phyloP scores from a whole-genome alignment of 345 rosid genomes.

The Excoecaria cochinchinensis region DNA sequence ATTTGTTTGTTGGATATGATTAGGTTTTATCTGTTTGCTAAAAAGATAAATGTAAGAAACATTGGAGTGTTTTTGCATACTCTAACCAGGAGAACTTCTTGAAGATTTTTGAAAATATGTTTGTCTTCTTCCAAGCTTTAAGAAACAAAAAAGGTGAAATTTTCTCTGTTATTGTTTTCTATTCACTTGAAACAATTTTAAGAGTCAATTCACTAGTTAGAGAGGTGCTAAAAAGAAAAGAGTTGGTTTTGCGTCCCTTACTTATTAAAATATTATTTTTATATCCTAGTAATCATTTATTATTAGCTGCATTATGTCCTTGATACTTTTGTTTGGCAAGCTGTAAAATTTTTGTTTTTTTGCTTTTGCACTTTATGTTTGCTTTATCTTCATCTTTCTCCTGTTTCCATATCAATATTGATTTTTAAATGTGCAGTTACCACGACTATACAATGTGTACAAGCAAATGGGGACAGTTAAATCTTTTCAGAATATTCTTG shows the following conservation, averaged over 20 bases:
- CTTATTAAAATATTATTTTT: neutral
- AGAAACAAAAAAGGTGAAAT: no score
- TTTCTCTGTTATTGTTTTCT: no score
- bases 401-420: neutral
- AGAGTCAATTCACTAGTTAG: neutral
- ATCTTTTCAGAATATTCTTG: constrained; percentile 54
- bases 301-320: neutral
- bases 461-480: constrained; percentile 53
- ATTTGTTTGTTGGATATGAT: no score
- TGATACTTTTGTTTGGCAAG: neutral
- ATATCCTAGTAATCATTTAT: neutral
- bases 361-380: neutral
- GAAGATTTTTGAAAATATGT: no score
- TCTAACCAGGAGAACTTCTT: no score
- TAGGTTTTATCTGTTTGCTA: no score
- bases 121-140: no score
- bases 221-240: neutral
- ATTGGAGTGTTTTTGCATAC: no score
- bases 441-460: constrained; percentile 50
- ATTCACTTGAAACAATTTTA: neutral
- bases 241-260: neutral
- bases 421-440: constrained; percentile 39
- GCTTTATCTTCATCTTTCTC: neutral
- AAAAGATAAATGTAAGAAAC: no score
- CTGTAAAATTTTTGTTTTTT: neutral